These are phyloP conservation scores for Immersiporthe knoxdaviesiana DNA, from an alignment of 2,329 filamentous ascomycete genomes.

Conservation along the genomic window DNA sequence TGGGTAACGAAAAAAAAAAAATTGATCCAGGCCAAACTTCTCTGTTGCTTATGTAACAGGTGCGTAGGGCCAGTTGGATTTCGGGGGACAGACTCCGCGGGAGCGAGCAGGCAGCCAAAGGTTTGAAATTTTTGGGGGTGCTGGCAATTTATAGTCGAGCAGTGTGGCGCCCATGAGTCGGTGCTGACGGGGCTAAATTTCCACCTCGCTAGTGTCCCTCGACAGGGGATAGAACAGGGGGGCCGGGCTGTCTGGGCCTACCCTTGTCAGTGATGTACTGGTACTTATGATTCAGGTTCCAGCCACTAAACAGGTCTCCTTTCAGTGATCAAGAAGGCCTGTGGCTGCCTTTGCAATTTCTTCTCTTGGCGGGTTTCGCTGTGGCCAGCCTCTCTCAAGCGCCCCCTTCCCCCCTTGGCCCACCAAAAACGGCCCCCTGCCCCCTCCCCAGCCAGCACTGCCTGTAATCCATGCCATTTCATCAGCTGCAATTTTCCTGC, in stretches of 20 bases:
- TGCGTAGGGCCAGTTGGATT: slow-evolving; percentile 60
- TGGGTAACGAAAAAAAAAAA: slow-evolving; percentile 39
- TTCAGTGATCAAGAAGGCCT: background rate
- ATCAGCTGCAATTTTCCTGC: slow-evolving; percentile 10
- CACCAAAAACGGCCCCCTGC: background rate
- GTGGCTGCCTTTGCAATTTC: background rate
- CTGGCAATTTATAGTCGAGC: slow-evolving; percentile 33
- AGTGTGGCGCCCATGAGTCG: slow-evolving; percentile 9
- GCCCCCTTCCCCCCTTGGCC: background rate
- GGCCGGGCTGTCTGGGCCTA: background rate
- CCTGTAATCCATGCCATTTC: background rate
- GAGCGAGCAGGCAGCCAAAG: slow-evolving; percentile 44
- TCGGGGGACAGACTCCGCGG: slow-evolving; percentile 54
- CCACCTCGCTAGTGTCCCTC: background rate
- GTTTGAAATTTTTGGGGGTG: slow-evolving; percentile 47
- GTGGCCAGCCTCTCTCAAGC: background rate
- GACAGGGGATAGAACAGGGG: slow-evolving; percentile 6
- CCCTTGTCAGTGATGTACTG: background rate
- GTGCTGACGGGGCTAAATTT: slow-evolving; percentile 16
- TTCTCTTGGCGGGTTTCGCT: background rate
- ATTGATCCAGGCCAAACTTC: slow-evolving; percentile 48
- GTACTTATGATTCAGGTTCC: background rate
- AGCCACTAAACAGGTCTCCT: background rate
- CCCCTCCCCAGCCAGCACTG: background rate
- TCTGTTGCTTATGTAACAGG: slow-evolving; percentile 41